Evolutionary conservation across 495 filamentous ascomycete genomes (phyloP).

Genomic region (Xylaria bambusicola): DNA sequence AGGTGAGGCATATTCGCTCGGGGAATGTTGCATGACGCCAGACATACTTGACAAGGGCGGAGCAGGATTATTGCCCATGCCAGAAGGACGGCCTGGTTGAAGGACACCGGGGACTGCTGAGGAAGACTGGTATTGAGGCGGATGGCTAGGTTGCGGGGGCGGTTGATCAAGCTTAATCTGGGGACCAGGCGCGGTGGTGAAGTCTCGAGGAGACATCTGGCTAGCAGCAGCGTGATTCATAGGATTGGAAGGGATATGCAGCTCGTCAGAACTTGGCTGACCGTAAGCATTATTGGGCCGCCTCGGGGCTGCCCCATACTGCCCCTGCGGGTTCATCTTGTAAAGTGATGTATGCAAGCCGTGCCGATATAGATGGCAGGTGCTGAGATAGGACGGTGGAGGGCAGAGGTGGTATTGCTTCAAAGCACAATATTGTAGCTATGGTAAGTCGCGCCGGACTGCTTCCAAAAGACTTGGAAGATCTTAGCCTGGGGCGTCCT

Average conservation of each 20-base stretch:
- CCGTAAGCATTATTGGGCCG: slow-evolving; percentile 42
- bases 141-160: slow-evolving; percentile 44
- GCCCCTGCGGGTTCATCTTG: slow-evolving; percentile 55
- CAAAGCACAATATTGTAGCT: no score
- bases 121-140: slow-evolving; percentile 55
- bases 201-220: slow-evolving; percentile 53
- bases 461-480: no score
- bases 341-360: slow-evolving; percentile 14
- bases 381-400: slow-evolving; percentile 23
- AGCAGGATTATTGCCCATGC: slow-evolving; percentile 67
- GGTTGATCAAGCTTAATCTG: slow-evolving; percentile 68
- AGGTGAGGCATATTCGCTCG: slow-evolving; percentile 63
- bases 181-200: slow-evolving; percentile 48
- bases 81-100: slow-evolving; percentile 68
- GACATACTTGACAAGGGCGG: slow-evolving; percentile 68
- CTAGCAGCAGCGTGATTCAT: slow-evolving; percentile 45
- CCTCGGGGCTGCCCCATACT: slow-evolving; percentile 46
- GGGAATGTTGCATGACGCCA: slow-evolving; percentile 52
- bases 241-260: slow-evolving; percentile 68
- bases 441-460: no score
- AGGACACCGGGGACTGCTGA: slow-evolving; percentile 68
- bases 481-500: no score
- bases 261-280: slow-evolving; percentile 60
- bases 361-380: slow-evolving; percentile 46
- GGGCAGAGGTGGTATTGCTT: background rate